Conservation (phyloP, 2,329 filamentous ascomycete genomes). For the Amphichorda felina region DNA sequence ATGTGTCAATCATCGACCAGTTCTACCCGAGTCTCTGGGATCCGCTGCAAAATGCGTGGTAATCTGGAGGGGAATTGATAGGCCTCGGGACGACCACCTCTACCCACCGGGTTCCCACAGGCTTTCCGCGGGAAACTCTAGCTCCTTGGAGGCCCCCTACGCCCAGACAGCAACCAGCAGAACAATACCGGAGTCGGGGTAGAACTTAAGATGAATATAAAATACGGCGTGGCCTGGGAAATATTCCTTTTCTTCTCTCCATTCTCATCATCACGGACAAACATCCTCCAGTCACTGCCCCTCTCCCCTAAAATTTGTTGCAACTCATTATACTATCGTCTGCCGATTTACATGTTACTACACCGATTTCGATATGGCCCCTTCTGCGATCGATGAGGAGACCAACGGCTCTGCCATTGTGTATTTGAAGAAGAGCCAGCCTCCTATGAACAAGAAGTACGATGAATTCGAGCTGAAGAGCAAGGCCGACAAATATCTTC, state of each 20-base stretch:
- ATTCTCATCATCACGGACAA: too few relatives aligned
- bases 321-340: too few relatives aligned
- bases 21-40: constrained; percentile 22
- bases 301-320: too few relatives aligned
- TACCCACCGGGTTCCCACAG: too few relatives aligned
- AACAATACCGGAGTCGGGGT: not conserved
- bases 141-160: too few relatives aligned
- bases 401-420: not conserved
- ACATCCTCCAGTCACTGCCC: too few relatives aligned
- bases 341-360: not conserved
- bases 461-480: constrained; percentile 9
- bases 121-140: constrained; percentile 6
- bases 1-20: constrained; percentile 20
- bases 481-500: constrained; percentile 12
- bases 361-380: not conserved
- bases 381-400: not conserved
- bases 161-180: too few relatives aligned
- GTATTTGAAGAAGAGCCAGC: constrained; percentile 4
- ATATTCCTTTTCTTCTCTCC: too few relatives aligned
- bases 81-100: not conserved
- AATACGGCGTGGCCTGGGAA: too few relatives aligned
- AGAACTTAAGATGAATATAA: too few relatives aligned
- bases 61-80: not conserved
- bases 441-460: constrained; percentile 10
- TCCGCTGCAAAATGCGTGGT: constrained; percentile 21